Base-by-base conservation (phyloP, 352 stramenopile species). In the Phytopythium cucurbitacearum region DNA sequence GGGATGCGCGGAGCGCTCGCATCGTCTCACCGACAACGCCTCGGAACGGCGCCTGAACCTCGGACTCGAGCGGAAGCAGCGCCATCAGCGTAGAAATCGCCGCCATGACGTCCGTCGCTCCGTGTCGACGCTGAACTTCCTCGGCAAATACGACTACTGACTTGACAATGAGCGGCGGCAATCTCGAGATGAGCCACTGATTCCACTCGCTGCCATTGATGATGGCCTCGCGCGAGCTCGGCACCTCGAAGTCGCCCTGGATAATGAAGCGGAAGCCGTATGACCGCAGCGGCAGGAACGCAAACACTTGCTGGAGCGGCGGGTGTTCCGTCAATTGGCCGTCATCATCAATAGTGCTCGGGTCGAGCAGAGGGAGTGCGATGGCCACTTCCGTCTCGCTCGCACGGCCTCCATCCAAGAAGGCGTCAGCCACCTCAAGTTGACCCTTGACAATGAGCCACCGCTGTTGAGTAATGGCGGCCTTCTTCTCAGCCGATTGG, bases 261-360 rank as follows among this genome's bases (percentile, higher is more conserved):
- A 96, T 33, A 36, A 96, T 89, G 71, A 92, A 95, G 1, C 76
- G 78, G 35, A 95, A 90, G 15, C 80, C 81, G 40, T 93, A 93
- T 6, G 77, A 89, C 4, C 82, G 75, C 44, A 95, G 52, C 3
- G 87, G 85, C 4, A 96, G 58, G 46, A 87, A 96, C 12, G 82
- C 86, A 51, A 93, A 95, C 32, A 96, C 80, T 35, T 87, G 70
- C 51, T 92, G 85, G 5, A 91, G 69, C 13, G 76, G 64, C 8
- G 78, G 72, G 36, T 71, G 57, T 15, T 71, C 65, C 4, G n/a
- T 42, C 41, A 33, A 10, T 5, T 53, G 33, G 1, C 36, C 15
- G 41, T 68, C 57, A 36, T 52, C 40, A 33, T 28, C 21, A 28
- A 28, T 28, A 28, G 8, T 43, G 15, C 16, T 46, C 5, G 12